Base-by-base conservation (phyloP, 441 rosid genomes). In the Flueggea neowawraea region DNA sequence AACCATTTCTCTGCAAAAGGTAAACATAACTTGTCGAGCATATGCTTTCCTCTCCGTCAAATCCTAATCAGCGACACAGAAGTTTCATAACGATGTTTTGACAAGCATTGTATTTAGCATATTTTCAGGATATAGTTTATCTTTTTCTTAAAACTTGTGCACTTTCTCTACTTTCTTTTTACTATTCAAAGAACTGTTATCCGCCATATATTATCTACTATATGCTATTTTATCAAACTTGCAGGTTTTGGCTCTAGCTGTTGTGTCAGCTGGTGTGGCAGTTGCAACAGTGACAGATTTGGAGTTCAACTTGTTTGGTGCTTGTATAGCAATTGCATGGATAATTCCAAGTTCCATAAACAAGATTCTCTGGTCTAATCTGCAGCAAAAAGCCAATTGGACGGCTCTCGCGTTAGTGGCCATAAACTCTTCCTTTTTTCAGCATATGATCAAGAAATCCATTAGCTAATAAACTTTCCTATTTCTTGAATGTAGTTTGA, bases 311-410 rank as follows among this genome's bases (percentile, higher is more conserved):
- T 48, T 80, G 17, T 84, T 86, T 1, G 99, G 97, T 8, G 94
- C 96, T 57, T 83, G 81, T 66, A 83, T 91, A 33, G 89, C 99
- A 52, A 67, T 86, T 36, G 78, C 84, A 10, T 91, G 99, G 99
- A 89, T 95, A 31, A 68, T 95, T 65, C 99, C 99, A 60, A 95
- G 97, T 28, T 88, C 96, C 3, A 75, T 84, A 39, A 95, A 95
- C 61, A 95, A 95, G 67, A 95, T 95, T 51, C 78, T 95, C 10
- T 95, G 97, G 97, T 89, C 99, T 36, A 87, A 82, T 74, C 87
- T 91, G 63, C 99, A 95, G 15, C 95, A 94, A 56, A 82, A 89
- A 62, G 86, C 77, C 67, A 91, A 95, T 52, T 95, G 99, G 99
- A 91, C 97, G 0, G 97, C 99, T 44, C 76, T 95, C 14, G 94